phyloP scores from a whole-genome alignment of 1,139 yeast genomes.

The Nakaseomyces glabratus region DNA sequence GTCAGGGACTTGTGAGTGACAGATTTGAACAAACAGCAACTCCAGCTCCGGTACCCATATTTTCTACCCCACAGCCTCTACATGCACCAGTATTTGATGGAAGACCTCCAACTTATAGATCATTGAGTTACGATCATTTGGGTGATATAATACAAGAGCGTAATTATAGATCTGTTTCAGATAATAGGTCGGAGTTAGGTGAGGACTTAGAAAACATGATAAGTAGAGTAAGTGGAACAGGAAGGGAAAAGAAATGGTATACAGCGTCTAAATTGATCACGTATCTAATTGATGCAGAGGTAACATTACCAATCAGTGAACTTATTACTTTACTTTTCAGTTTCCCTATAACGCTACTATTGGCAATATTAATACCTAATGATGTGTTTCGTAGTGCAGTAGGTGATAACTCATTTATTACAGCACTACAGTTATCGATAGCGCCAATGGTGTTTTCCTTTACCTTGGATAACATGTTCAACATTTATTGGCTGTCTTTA shows the following conservation, averaged over 20 bases:
- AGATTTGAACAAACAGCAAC: not conserved
- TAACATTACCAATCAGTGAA: constrained; percentile 13
- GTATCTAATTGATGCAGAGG: constrained; percentile 9
- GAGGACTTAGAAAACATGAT: constrained; percentile 2
- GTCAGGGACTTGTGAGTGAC: not conserved
- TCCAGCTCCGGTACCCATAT: not conserved
- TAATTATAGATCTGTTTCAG: not conserved
- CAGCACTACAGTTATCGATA: constrained; percentile 6
- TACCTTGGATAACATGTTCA: constrained; percentile 2
- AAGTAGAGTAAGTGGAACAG: constrained; percentile 6
- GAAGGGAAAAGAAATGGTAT: constrained; percentile 3
- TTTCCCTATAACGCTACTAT: constrained; percentile 14
- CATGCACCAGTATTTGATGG: constrained; percentile 3
- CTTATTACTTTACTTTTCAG: constrained; percentile 15
- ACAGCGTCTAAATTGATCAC: constrained; percentile 8
- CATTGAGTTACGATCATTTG: constrained; percentile 5
- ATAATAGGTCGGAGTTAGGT: too few species aligned
- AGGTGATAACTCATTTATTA: not conserved
- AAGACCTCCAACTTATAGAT: constrained; percentile 5
- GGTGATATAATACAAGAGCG: constrained; percentile 3
- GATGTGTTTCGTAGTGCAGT: not conserved
- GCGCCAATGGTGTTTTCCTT: constrained; percentile 9
- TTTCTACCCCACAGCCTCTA: constrained; percentile 3
- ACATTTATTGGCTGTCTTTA: constrained; percentile 8
- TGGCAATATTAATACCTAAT: constrained; percentile 15